phyloP scores from a whole-genome alignment of 2,329 filamentous ascomycete genomes.

The Fusarium pseudonygamai region DNA sequence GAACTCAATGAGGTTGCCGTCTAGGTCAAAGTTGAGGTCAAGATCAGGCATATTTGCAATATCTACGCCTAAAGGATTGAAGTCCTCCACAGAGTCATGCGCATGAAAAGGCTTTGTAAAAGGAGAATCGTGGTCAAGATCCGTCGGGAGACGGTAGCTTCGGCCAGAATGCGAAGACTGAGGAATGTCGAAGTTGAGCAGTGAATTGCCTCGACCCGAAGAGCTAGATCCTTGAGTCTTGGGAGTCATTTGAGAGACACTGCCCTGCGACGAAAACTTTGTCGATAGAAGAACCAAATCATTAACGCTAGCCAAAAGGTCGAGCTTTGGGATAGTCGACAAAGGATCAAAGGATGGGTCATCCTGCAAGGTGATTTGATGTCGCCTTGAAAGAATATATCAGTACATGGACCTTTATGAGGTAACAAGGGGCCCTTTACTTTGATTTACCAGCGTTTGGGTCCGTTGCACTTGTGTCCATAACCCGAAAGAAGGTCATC shows the following conservation, averaged over 20 bases:
- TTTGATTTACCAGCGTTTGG: constrained; percentile 74
- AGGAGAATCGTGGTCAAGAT: constrained; percentile 48
- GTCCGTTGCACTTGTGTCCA: constrained; percentile 69
- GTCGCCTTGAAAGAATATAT: constrained; percentile 61
- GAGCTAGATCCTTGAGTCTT: constrained; percentile 46
- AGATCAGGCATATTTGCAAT: constrained; percentile 52
- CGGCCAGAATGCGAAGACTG: constrained; percentile 49
- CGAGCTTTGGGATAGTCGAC: constrained; percentile 45
- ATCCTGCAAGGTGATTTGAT: constrained; percentile 80
- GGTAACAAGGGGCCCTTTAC: constrained; percentile 60
- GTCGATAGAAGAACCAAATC: constrained; percentile 48
- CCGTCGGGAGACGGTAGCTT: constrained; percentile 47
- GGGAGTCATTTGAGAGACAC: constrained; percentile 58
- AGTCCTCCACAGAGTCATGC: constrained; percentile 34
- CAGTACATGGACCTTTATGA: neutral
- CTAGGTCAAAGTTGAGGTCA: constrained; percentile 60
- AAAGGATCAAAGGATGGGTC: constrained; percentile 76
- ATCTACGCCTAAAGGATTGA: constrained; percentile 52
- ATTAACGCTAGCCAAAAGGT: constrained; percentile 50
- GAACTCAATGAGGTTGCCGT: constrained; percentile 59
- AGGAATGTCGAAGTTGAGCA: constrained; percentile 46
- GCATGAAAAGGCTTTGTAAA: constrained; percentile 35
- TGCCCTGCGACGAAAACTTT: constrained; percentile 50
- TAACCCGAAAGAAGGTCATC: constrained; percentile 69
- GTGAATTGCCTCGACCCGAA: constrained; percentile 40